Evolutionary conservation across 2,329 filamentous ascomycete genomes (phyloP).

Genomic region (Fusarium proliferatum): DNA sequence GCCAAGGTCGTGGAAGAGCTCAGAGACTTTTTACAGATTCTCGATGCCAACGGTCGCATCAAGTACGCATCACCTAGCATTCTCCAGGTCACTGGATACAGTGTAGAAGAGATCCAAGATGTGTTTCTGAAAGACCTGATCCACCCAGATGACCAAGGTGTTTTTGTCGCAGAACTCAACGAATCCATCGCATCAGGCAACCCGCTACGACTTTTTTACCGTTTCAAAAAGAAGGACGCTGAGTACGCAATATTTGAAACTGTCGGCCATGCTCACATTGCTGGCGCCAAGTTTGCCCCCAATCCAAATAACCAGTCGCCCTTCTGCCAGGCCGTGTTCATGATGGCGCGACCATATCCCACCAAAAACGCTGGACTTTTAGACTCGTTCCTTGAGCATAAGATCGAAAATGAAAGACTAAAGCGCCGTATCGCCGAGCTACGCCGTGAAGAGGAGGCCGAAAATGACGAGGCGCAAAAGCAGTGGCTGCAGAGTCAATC

Average conservation of each 20-base stretch:
- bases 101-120: slow-evolving; percentile 75
- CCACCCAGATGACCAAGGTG: slow-evolving; percentile 84
- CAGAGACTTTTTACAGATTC: slow-evolving; percentile 87
- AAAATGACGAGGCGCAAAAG: slow-evolving; percentile 73
- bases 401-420: slow-evolving; percentile 93
- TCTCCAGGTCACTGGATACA: slow-evolving; percentile 79
- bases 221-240: slow-evolving; percentile 79
- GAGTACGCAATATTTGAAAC: slow-evolving; percentile 86
- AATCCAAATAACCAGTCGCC: slow-evolving; percentile 73
- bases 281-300: slow-evolving; percentile 71
- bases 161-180: slow-evolving; percentile 89
- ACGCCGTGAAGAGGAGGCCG: slow-evolving; percentile 85
- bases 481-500: slow-evolving; percentile 71
- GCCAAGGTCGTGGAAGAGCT: slow-evolving; percentile 90
- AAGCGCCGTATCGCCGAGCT: slow-evolving; percentile 86
- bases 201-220: slow-evolving; percentile 84
- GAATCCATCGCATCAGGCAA: slow-evolving; percentile 87
- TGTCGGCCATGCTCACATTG: slow-evolving; percentile 91
- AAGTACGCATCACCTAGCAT: slow-evolving; percentile 87
- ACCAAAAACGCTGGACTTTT: slow-evolving; percentile 86
- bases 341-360: slow-evolving; percentile 91
- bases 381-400: slow-evolving; percentile 95
- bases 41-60: slow-evolving; percentile 85
- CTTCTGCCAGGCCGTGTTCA: slow-evolving; percentile 89
- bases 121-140: slow-evolving; percentile 83